A percentile compares a stretch with the other conserved stretches of the same genome.
Evolutionary conservation across 176 grass and related monocot genomes (phyloP).

Genomic region (Stipa capillata): DNA sequence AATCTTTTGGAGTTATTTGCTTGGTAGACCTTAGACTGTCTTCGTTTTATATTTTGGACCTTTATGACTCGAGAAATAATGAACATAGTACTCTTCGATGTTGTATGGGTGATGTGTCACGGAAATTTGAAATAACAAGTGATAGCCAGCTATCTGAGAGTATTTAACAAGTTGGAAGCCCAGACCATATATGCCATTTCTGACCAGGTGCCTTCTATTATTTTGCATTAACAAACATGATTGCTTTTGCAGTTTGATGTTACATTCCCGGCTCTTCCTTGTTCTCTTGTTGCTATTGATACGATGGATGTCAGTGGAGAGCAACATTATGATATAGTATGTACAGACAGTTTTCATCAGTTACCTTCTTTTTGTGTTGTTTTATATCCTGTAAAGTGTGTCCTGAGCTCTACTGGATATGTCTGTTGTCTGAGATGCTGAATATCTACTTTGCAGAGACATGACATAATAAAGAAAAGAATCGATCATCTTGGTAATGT

Average conservation of each 20-base stretch:
- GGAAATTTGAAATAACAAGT: not conserved
- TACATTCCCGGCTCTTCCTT: conserved; percentile 82
- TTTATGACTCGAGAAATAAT: not conserved
- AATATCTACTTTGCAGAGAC: conserved; percentile 57
- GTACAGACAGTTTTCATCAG: conserved; percentile 23
- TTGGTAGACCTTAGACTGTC: not conserved
- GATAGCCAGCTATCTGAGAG: not conserved
- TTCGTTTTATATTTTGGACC: not conserved
- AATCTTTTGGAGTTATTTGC: not conserved
- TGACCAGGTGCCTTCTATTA: not conserved
- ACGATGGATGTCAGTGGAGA: conserved; percentile 99
- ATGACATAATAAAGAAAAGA: conserved; percentile 98
- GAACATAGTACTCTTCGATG: not conserved
- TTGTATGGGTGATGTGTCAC: not conserved
- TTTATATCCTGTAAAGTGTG: conserved; percentile 22
- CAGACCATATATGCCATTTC: conserved; percentile 4
- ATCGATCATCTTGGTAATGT: conserved; percentile 69
- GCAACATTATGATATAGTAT: conserved; percentile 98
- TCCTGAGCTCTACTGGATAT: not conserved
- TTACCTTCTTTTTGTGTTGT: conserved; percentile 20
- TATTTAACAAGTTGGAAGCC: not conserved
- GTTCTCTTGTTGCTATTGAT: conserved; percentile 95
- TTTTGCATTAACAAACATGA: conserved; percentile 16
- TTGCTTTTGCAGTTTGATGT: conserved; percentile 92
- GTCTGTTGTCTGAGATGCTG: conserved; percentile 4